Base-by-base conservation (phyloP, 805 yeast species). In the Lipomyces spencermartinsiae region DNA sequence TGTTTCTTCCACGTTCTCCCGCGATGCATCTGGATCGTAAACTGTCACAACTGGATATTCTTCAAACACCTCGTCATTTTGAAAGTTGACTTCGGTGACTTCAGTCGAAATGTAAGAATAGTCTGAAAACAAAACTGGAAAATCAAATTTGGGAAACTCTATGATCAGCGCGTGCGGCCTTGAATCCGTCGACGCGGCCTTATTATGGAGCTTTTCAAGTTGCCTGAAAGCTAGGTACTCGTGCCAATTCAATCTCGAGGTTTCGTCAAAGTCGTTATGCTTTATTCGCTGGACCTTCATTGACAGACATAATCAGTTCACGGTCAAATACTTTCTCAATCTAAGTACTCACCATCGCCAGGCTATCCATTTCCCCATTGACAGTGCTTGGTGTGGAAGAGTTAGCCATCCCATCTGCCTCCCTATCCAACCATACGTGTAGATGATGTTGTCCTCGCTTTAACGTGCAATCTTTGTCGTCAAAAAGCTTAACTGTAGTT, bases 1-100 rank as follows among this genome's bases (percentile, higher is more conserved):
- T 71, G 87, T 84, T 76, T 95, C 98, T 29, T 95, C 89, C 0
- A 97, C 97, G 74, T 94, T 97, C 68, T 84, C 86, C 25, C 82
- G 80, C 68, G 79, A 82, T 73, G 85, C 88, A 71, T 90, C 94
- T 0, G 93, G 93, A 73, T 90, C 95, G 75, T 86, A 87, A 19
- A 89, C 83, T 37, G 73, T 74, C 66, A 77, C 73, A 19, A 77
- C 66, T 10, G 72, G 66, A 39, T 55, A 65, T n/a, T 58, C 62
- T 9, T 68, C 71, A n/a, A 61, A 29, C 54, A 65, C 6, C 34
- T 34, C 16, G 31, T 65, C 54, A n/a, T 55, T 59, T 31, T 53
- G 56, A 10, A 10, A 31, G 10, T 53, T 53, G 29, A 53, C 56
- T 34, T 59, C 64, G n/a, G 63, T 51, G 34, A 25, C 39, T n/a